Percentiles rank a stretch among this genome's conserved stretches.
Evolutionary conservation across 2,329 filamentous ascomycete species (phyloP).

Genomic region (Hymenoscyphus scutula): DNA sequence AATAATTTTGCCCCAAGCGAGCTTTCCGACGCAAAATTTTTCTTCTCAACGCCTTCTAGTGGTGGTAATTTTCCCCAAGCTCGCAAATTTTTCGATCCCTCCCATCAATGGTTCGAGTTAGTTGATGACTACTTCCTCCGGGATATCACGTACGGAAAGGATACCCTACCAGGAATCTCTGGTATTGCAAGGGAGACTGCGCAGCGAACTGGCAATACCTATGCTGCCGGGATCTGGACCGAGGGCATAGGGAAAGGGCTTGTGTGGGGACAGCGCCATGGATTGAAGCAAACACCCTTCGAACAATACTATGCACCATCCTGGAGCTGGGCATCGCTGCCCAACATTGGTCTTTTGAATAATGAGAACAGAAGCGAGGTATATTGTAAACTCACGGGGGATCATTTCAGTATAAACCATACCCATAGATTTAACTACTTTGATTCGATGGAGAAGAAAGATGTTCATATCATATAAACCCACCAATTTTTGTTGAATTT

Average conservation of each 20-base stretch:
- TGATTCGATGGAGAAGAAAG: no score
- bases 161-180: neutral
- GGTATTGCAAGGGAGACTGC: neutral
- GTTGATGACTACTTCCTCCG: neutral
- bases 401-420: no score
- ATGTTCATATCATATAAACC: no score
- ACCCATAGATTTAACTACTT: no score
- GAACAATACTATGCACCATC: neutral
- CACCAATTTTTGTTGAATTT: no score
- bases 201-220: neutral
- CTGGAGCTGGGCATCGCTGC: neutral
- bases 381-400: no score
- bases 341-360: no score
- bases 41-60: neutral
- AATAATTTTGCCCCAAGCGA: no score
- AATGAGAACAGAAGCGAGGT: no score
- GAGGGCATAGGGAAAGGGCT: neutral
- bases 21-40: no score
- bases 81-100: neutral
- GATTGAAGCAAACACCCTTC: neutral
- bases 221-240: neutral
- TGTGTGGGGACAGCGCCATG: neutral
- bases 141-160: neutral
- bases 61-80: neutral
- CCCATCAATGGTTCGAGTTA: neutral